These are phyloP conservation scores for Claviceps humidiphila DNA, from an alignment of 2,329 filamentous ascomycete species.

Conservation along the genomic window DNA sequence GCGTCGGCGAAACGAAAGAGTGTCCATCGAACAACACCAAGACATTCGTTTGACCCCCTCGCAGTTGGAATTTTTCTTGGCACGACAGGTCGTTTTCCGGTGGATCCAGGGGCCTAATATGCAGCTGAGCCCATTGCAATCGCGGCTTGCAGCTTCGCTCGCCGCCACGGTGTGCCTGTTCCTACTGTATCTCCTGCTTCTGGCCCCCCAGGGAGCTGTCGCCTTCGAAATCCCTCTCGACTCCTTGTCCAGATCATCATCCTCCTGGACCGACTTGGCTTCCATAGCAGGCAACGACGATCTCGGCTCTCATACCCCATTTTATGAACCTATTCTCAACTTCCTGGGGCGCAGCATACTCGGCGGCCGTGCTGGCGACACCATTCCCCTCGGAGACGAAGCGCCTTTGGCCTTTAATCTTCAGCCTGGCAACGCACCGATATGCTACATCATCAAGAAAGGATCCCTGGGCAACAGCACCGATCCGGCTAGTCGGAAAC, in stretches of 20 bases:
- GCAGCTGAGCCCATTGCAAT: constrained; percentile 56
- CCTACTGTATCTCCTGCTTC: constrained; percentile 46
- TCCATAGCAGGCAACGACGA: not conserved
- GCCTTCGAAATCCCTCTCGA: constrained; percentile 36
- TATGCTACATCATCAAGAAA: constrained; percentile 26
- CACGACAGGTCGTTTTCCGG: not conserved
- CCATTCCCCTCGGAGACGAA: constrained; percentile 49
- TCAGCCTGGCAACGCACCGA: constrained; percentile 40
- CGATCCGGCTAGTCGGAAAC: constrained; percentile 1
- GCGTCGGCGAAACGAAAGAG: not conserved
- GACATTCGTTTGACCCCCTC: not conserved
- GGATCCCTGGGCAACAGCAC: constrained; percentile 14
- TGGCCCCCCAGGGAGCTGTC: constrained; percentile 45
- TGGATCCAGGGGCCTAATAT: constrained; percentile 21
- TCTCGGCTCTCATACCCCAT: constrained; percentile 10
- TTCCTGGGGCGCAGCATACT: constrained; percentile 50
- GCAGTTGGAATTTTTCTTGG: not conserved
- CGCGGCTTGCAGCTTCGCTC: constrained; percentile 55
- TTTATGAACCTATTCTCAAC: constrained; percentile 48
- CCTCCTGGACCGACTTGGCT: not conserved
- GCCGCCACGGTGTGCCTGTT: constrained; percentile 46
- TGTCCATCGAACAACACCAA: not conserved
- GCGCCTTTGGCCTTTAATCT: constrained; percentile 45
- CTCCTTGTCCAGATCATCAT: not conserved
- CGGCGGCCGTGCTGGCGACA: constrained; percentile 46